These are phyloP conservation scores for Exophiala calicioides DNA, from an alignment of 2,329 filamentous ascomycete genomes.

Conservation along the genomic window DNA sequence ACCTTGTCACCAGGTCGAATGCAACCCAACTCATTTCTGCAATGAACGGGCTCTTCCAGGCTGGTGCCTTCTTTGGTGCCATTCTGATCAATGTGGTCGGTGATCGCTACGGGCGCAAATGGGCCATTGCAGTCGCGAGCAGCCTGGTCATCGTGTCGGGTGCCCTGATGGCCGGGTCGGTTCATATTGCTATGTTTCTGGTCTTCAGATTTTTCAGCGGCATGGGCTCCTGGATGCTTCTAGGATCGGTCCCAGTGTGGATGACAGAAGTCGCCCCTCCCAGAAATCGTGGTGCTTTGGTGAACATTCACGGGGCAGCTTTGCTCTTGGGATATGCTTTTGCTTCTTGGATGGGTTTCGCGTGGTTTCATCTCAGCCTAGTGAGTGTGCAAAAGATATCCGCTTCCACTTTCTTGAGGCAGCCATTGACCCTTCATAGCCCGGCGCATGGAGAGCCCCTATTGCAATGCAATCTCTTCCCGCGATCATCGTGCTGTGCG, in stretches of 20 bases:
- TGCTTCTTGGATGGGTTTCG: conserved; percentile 10
- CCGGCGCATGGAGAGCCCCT: not conserved
- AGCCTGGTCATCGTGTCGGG: not conserved
- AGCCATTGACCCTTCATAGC: no score
- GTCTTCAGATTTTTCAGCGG: conserved; percentile 6
- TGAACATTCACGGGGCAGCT: not conserved
- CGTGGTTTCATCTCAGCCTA: no score
- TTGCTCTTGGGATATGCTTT: not conserved
- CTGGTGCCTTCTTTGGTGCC: conserved; percentile 1
- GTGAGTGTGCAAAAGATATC: no score
- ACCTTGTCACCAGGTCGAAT: not conserved
- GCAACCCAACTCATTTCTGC: not conserved
- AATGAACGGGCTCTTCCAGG: conserved; percentile 1
- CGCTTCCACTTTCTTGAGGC: conserved; percentile 1
- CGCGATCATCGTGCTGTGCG: not conserved
- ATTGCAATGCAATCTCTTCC: not conserved
- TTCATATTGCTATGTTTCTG: conserved; percentile 9
- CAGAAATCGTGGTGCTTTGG: conserved; percentile 1
- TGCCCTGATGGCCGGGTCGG: conserved; percentile 3
- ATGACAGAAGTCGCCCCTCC: conserved; percentile 7
- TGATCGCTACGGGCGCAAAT: not conserved
- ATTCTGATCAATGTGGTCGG: not conserved
- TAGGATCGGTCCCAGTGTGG: conserved; percentile 4
- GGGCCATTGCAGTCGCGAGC: not conserved
- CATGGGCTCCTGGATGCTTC: not conserved